Conservation (phyloP, 495 filamentous ascomycete species). For the Neurospora sp. region DNA sequence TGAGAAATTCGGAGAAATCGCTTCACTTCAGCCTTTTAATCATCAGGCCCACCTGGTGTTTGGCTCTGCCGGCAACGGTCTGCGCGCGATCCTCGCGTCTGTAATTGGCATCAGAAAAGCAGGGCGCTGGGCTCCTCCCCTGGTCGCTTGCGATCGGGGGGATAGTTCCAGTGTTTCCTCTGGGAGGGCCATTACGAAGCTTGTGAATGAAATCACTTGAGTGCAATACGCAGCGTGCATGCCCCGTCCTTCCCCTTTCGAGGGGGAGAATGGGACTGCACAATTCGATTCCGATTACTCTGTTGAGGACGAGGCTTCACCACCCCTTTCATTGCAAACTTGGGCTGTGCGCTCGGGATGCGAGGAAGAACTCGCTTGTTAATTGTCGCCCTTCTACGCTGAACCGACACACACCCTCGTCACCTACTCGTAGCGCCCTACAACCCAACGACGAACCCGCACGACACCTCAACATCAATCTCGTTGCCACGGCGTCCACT, state of each 20-base stretch:
- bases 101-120: constrained; percentile 99
- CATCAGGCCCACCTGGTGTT: constrained; percentile 19
- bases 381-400: background rate
- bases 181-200: constrained; percentile 92
- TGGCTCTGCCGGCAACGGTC: constrained; percentile 79
- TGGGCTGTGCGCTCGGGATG: background rate
- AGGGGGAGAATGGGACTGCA: constrained; percentile 39
- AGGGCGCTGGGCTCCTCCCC: constrained; percentile 42
- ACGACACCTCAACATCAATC: background rate
- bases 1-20: constrained; percentile 99
- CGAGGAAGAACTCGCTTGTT: background rate
- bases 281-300: constrained; percentile 99
- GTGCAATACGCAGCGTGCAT: constrained; percentile 98
- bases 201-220: constrained; percentile 80
- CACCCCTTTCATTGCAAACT: constrained; percentile 2
- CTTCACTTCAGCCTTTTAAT: constrained; percentile 51
- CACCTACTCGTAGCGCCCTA: background rate
- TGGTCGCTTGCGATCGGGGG: constrained; percentile 30
- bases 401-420: background rate
- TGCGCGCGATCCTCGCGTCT: constrained; percentile 76
- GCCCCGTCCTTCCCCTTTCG: constrained; percentile 12
- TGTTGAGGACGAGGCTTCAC: constrained; percentile 73
- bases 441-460: background rate
- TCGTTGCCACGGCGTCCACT: background rate
- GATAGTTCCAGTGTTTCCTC: constrained; percentile 40